A percentile compares a stretch with the other conserved stretches of the same genome.
Evolutionary conservation across 768 basidiomycete species (phyloP).

Genomic region (Collybia mongolica): DNA sequence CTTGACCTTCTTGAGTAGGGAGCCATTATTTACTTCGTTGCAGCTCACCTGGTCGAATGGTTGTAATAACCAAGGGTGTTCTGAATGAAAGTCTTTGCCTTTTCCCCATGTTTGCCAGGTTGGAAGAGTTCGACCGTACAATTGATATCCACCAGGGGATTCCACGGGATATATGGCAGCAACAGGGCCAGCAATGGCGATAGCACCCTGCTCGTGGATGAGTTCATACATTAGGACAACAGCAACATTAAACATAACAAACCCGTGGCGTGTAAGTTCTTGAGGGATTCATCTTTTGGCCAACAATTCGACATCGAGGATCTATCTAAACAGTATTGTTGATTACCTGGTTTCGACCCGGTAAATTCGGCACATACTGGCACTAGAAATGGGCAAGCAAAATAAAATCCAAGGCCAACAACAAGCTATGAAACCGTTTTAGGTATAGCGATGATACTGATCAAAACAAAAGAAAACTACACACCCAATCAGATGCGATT

Average conservation of each 20-base stretch:
- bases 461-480: slow-evolving; percentile 1
- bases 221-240: not conserved
- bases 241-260: slow-evolving; percentile 12
- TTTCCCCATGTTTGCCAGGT: slow-evolving; percentile 66
- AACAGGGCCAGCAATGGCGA: slow-evolving; percentile 68
- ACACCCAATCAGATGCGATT: slow-evolving; percentile 49
- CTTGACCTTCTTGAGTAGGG: slow-evolving; percentile 21
- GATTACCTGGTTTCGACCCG: not conserved
- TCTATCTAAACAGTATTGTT: slow-evolving; percentile 40
- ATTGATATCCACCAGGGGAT: slow-evolving; percentile 60
- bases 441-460: not conserved
- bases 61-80: slow-evolving; percentile 57
- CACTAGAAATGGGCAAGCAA: slow-evolving; percentile 62
- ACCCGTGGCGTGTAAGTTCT: slow-evolving; percentile 64
- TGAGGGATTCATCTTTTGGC: slow-evolving; percentile 77
- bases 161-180: slow-evolving; percentile 66
- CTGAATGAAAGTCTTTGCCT: slow-evolving; percentile 42
- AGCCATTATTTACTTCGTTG: not conserved
- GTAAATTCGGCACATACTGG: slow-evolving; percentile 36
- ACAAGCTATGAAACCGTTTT: slow-evolving; percentile 40
- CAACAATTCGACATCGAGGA: slow-evolving; percentile 55
- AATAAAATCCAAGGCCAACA: slow-evolving; percentile 62
- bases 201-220: slow-evolving; percentile 47
- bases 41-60: slow-evolving; percentile 60
- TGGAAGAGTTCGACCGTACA: slow-evolving; percentile 62